Base-by-base conservation (phyloP, 345 rosid species). In the Tarenaya hassleriana region DNA sequence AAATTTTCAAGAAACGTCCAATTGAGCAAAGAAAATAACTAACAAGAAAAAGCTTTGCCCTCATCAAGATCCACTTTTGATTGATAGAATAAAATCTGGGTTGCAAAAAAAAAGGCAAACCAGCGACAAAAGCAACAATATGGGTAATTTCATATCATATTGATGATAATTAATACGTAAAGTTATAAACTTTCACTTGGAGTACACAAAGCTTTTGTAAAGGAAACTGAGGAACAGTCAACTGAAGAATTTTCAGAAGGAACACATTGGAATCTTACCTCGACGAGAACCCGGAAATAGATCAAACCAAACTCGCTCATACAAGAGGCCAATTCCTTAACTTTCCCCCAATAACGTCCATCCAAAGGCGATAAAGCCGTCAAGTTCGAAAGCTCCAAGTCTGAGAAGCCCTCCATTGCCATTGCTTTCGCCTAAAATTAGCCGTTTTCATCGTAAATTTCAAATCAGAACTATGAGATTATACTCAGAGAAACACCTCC, bases 301-400 rank as follows among this genome's bases (percentile, higher is more conserved):
- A 92, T 85, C 37, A 88, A 67, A 1, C 95, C 95, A 57, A 70
- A 92, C 70, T 88, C 95, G 52, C 98, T 92, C 91, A 88, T 54
- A 34, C 70, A 79, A 55, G 91, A 81, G 40, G 98, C 82, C 70
- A 88, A 77, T 31, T 79, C 88, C 77, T 88, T 83, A 41, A 83
- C 97, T 72, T 74, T 72, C 0, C 78, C 72, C 95, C 98, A 81
- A 41, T 92, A 92, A 46, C 97, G 94, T 27, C 98, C 98, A 53
- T 88, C 97, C 76, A 92, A 57, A 37, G 97, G 95, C 0, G 97
- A 88, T 46, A 92, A 63, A 0, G 98, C 94, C 9, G 95, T 88
- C 48, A 85, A 80, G 60, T 58, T 73, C 7, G 95, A 85, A 33
- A 88, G 75, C 69, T 81, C 91, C 13, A 79, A 77, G 56, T 67